Evolutionary conservation across 1,284 basidiomycete species (phyloP), one percentile per base, ranked within the genome.

Genomic region (Moesziomyces aphidis): DNA sequence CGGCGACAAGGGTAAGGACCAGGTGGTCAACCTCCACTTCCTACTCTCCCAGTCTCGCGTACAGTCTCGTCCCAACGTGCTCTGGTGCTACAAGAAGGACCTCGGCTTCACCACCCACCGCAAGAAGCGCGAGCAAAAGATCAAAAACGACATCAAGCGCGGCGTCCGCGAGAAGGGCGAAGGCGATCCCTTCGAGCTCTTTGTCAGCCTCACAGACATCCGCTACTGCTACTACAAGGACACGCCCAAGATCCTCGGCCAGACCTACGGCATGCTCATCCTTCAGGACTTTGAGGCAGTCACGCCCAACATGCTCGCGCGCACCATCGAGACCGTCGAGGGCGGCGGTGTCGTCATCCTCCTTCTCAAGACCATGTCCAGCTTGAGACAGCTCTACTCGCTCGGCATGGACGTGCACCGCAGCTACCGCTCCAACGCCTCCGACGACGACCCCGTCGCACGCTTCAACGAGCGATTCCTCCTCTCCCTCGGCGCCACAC

Each of bases 231-330:
- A 83, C 78, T 83, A 83, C 76, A 84, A 84, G 73, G 82, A 84
- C 48, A 82, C 82, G 9, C 76, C 80, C 42, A 82, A 83, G 65
- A 80, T 84, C 24, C 90, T 99, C 34, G 97, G 97, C 80, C 93
- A 97, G 84, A 99, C 97, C 0, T 98, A 93, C 85, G 96, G 96
- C 49, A 99, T 99, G 95, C 91, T 94, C 72, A 90, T 99, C 9
- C 87, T 99, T 61, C 97, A 99, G 86, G 97, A 99, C 84, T 99
- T 99, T 79, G 97, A 99, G 85, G 96, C 97, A 4, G 90, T 99
- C 74, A 99, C 97, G 1, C 97, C 97, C 31, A 99, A 99, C 86
- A 87, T 98, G 61, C 90, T 99, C 31, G 97, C 97, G 6, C 88
- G 96, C 54, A 99, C 97, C 22, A 95, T 99, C 63, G 97, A 99